Evolutionary conservation across 768 basidiomycete species (phyloP).

Genomic region (Suillus subluteus): DNA sequence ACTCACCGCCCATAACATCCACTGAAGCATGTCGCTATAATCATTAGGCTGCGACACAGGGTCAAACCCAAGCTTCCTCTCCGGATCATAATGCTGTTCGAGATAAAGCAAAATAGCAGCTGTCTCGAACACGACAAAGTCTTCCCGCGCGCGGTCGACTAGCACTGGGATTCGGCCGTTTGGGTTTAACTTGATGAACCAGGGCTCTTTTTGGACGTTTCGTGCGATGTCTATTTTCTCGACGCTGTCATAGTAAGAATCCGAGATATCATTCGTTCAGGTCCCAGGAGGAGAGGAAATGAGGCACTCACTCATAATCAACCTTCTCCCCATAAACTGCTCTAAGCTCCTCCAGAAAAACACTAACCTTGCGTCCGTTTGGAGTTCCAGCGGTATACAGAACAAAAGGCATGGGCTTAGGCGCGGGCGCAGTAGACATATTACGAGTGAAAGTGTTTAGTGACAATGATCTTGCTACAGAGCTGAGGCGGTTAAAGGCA

Average conservation of each 20-base stretch:
- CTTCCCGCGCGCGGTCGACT: conserved; percentile 28
- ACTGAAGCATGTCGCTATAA: conserved; percentile 46
- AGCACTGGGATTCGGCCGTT: conserved; percentile 48
- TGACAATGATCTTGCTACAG: conserved; percentile 4
- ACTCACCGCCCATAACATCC: conserved; percentile 48
- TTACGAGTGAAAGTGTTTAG: background rate
- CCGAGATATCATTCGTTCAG: background rate
- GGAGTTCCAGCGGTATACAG: conserved; percentile 59
- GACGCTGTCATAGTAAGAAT: conserved; percentile 1
- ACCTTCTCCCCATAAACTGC: conserved; percentile 36
- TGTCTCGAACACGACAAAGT: conserved; percentile 44
- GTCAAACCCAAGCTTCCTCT: conserved; percentile 45
- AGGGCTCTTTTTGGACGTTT: conserved; percentile 32
- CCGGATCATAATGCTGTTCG: conserved; percentile 46
- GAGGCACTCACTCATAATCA: conserved; percentile 38
- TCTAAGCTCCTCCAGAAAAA: conserved; percentile 65
- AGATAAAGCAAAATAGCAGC: conserved; percentile 52
- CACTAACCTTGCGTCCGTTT: conserved; percentile 56
- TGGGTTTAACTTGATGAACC: conserved; percentile 42
- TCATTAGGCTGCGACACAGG: conserved; percentile 31
- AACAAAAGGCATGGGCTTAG: conserved; percentile 39
- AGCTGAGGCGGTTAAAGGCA: conserved; percentile 4
- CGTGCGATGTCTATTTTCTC: conserved; percentile 27
- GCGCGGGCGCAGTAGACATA: conserved; percentile 14
- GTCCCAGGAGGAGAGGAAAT: background rate